A percentile compares a stretch with the other conserved stretches of the same genome.
Evolutionary conservation across 2,329 filamentous ascomycete species (phyloP).

Genomic region (Setomelanomma holmii): DNA sequence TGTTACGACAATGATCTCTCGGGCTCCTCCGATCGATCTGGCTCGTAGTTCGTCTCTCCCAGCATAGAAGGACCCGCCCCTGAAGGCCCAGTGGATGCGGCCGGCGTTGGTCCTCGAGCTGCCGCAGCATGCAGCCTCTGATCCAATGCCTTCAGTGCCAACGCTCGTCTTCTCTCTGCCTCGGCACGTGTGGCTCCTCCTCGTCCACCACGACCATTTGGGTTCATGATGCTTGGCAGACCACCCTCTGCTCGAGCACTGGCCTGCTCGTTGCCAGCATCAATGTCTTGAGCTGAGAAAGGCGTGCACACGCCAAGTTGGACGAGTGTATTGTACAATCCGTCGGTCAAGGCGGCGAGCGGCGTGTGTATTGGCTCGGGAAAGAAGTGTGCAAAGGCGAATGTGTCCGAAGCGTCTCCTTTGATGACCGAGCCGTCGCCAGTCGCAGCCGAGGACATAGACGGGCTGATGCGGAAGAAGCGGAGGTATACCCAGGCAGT

Average conservation of each 20-base stretch:
- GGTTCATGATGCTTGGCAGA: constrained; percentile 65
- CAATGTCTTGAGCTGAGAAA: constrained; percentile 82
- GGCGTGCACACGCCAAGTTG: constrained; percentile 80
- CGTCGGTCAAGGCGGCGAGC: constrained; percentile 74
- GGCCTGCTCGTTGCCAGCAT: constrained; percentile 74
- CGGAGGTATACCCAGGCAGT: constrained; percentile 94
- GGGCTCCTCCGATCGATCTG: constrained; percentile 44
- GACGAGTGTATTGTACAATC: constrained; percentile 77
- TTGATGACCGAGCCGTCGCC: constrained; percentile 66
- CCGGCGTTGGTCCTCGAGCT: constrained; percentile 52
- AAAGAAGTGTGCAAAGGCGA: constrained; percentile 95
- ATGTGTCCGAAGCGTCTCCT: constrained; percentile 94
- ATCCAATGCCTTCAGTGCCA: constrained; percentile 90
- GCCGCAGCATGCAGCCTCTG: constrained; percentile 89
- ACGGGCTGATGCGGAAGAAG: constrained; percentile 83
- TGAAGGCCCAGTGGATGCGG: constrained; percentile 48
- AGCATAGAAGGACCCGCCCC: constrained; percentile 43
- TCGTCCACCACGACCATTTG: constrained; percentile 55
- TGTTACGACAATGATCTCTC: constrained; percentile 25
- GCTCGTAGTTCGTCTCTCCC: constrained; percentile 52
- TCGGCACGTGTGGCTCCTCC: constrained; percentile 79
- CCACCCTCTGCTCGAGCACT: constrained; percentile 68
- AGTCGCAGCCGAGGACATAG: constrained; percentile 61
- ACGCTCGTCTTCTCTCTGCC: constrained; percentile 84
- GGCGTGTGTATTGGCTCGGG: constrained; percentile 82